Evolutionary conservation across 2,329 filamentous ascomycete genomes (phyloP), one percentile per base, ranked within the genome.

Genomic region (Xylaria sp.): DNA sequence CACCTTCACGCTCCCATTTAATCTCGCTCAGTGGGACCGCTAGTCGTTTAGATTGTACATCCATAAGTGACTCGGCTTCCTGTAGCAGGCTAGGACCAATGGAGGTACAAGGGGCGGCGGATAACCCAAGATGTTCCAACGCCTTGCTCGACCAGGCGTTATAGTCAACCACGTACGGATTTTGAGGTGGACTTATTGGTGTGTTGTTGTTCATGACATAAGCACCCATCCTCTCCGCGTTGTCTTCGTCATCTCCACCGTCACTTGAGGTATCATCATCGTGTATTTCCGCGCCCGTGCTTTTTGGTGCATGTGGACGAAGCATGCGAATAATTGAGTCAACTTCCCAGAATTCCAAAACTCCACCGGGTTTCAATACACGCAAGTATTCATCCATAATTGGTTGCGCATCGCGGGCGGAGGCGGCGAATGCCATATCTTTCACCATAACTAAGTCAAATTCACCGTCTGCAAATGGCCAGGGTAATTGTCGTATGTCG

Each of bases 361-460:
- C 86, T 4, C 94, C 94, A 15, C 91, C 92, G 0, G 90, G 88
- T 67, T 85, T 87, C 35, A 97, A 80, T 11, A 96, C 78, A 17
- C 93, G 90, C 46, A 94, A 79, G 64, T 88, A 90, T 72, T 97
- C 92, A 66, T 91, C 89, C 60, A 87, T 80, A 25, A 85, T 74
- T 4, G 66, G 33, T 52, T 86, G 82, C 33, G 87, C 84, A 59
- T 85, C 80, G 44, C 85, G 78, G 25, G 85, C 85, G 7, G 89
- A 81, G n/a, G 86, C 78, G 21, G 80, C 85, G 65, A 95, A 81
- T 55, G 87, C 89, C 70, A 92, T 79, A 73, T 97, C 93, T 75
- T 97, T 97, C 72, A 92, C 84, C 81, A 97, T 92, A 70, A 98
- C 85, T 40, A 97, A 83, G 73, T 97, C 92, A 74, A 96, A 97